These are phyloP conservation scores for Penstemon davidsonii DNA, from an alignment of 257 asterid genomes.

Conservation along the genomic window DNA sequence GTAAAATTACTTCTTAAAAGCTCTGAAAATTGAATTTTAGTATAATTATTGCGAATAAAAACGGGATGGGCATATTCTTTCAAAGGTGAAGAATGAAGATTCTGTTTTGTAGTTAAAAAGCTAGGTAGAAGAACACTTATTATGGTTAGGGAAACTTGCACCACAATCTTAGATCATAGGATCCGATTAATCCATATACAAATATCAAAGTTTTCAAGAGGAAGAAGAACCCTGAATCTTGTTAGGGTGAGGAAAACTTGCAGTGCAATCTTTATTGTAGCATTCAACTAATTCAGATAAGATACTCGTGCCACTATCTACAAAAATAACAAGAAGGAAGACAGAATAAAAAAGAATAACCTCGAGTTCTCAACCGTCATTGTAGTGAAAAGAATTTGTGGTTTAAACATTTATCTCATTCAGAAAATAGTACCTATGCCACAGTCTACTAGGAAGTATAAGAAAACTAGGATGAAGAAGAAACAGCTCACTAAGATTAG, in stretches of 20 bases:
- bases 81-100: neutral
- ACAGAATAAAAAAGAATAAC: too few species aligned
- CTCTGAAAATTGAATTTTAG: neutral
- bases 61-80: neutral
- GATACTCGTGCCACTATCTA: neutral
- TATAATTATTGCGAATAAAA: neutral
- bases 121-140: neutral
- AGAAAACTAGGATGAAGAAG: constrained; percentile 2
- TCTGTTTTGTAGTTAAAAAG: constrained; percentile 2
- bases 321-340: neutral
- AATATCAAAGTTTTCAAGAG: neutral
- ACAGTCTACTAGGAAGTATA: neutral
- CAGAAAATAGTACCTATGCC: too few species aligned
- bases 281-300: neutral
- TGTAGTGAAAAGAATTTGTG: too few species aligned
- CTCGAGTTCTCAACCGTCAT: too few species aligned
- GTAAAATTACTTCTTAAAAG: neutral
- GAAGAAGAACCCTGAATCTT: neutral
- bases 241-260: too few species aligned
- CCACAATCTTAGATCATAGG: too few species aligned
- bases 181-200: neutral
- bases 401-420: too few species aligned
- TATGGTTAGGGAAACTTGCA: too few species aligned
- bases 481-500: constrained; percentile 5
- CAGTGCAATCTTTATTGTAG: too few species aligned